These are phyloP conservation scores for Neurospora sp. DNA, from an alignment of 495 filamentous ascomycete genomes.

Conservation along the genomic window DNA sequence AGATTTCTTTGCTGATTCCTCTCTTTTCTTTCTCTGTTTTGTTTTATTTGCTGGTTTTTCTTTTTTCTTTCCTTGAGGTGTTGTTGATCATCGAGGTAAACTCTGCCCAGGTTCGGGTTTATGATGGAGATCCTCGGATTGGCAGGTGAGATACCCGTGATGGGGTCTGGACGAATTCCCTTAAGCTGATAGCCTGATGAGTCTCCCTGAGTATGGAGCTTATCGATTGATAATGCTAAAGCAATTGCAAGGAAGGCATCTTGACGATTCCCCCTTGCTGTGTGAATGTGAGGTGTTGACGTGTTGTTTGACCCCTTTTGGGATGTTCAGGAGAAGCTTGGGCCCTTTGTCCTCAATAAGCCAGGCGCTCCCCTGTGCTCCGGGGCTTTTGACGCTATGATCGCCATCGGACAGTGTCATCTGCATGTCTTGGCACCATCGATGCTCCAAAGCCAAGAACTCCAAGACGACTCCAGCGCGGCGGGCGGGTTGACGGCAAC, in stretches of 20 bases:
- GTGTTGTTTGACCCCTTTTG: background rate
- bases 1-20: background rate
- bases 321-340: background rate
- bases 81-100: background rate
- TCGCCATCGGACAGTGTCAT: background rate
- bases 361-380: background rate
- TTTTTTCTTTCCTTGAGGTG: background rate
- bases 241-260: background rate
- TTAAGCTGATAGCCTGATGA: background rate
- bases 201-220: background rate
- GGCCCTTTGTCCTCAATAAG: background rate
- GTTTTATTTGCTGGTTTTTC: background rate
- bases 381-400: background rate
- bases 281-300: background rate
- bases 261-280: background rate
- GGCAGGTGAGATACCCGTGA: background rate
- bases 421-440: background rate
- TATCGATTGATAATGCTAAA: background rate
- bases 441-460: background rate
- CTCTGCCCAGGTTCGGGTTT: background rate
- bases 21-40: background rate
- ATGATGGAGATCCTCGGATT: background rate
- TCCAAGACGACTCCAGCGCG: background rate
- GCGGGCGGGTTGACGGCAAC: background rate
- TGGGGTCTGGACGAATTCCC: background rate